Base-by-base conservation (phyloP, 495 filamentous ascomycete genomes). In the Aspergillus sparsus region DNA sequence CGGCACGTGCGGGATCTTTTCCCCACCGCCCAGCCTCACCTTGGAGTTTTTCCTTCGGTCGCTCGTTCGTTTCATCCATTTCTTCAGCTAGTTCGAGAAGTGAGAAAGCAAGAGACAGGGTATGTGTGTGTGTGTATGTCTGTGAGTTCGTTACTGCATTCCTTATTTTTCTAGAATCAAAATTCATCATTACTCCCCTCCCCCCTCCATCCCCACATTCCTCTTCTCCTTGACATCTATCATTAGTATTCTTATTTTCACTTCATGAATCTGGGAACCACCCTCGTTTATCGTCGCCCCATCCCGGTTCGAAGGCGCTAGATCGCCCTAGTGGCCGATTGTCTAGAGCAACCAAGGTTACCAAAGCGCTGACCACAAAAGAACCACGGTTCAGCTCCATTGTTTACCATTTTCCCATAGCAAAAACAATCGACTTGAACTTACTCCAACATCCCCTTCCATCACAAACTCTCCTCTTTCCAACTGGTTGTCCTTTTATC, bases 331-430 rank as follows among this genome's bases (percentile, higher is more conserved):
- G 66, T 49, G 68, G 61, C 66, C 65, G 62, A 71, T 67, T 67
- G 66, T 66, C 64, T 71, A 63, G 69, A 69, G 68, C 66, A 69
- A 70, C 69, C 65, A 60, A 60, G 53, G 37, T 42, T 41, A 41
- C 36, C 46, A 54, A 39, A 33, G 37, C 31, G 34, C 58, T 63
- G 51, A 56, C 27, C 52, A 53, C 44, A 54, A 64, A 66, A 71
- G 71, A 74, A 72, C 73, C 73, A 77, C 69, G 73, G 70, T 70
- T 77, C 75, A 73, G 74, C 71, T 77, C 55, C 37, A 39, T 57
- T 64, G 62, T 60, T 60, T 64, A 64, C 57, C 39, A 51, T 54
- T 58, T 51, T 42, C 53, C 39, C 50, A 27, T 31, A 47, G 36
- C 47, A 51, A 62, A 21, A 42, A 52, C 57, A 53, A 46, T 39